phyloP scores from a whole-genome alignment of 2,329 filamentous ascomycete species.

The Ophiosphaerella herpotricha region DNA sequence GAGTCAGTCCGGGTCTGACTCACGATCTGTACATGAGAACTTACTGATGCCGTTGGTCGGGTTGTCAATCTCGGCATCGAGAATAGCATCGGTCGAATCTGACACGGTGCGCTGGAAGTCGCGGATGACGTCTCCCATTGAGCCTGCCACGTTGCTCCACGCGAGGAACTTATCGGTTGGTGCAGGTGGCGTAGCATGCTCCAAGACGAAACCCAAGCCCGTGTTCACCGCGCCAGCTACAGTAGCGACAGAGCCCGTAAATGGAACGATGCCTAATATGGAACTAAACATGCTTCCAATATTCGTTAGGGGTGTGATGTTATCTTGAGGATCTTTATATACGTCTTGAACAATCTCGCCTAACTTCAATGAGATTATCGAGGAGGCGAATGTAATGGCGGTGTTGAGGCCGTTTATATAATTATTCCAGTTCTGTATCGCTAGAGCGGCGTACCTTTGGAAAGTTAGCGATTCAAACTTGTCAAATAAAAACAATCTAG shows the following conservation, averaged over 20 bases:
- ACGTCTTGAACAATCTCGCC: conserved; percentile 4
- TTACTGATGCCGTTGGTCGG: conserved; percentile 2
- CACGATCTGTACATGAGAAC: too few relatives aligned
- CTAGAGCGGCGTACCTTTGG: conserved; percentile 6
- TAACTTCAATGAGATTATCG: conserved; percentile 6
- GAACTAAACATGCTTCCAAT: background rate
- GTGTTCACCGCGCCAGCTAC: background rate
- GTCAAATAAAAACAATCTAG: background rate
- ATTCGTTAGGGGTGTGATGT: conserved; percentile 6
- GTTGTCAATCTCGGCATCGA: conserved; percentile 3
- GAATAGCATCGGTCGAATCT: background rate
- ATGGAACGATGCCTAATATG: conserved; percentile 1
- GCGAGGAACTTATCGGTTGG: conserved; percentile 5
- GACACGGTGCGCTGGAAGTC: conserved; percentile 4
- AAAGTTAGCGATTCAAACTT: background rate
- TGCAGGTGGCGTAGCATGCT: background rate
- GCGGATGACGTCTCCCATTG: conserved; percentile 2
- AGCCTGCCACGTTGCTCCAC: conserved; percentile 5
- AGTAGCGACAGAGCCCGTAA: background rate
- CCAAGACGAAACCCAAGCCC: background rate
- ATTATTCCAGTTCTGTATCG: conserved; percentile 14
- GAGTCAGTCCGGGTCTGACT: too few relatives aligned
- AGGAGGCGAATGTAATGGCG: conserved; percentile 6
- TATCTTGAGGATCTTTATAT: conserved; percentile 7
- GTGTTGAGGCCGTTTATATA: conserved; percentile 11